Percentiles rank a stretch among this genome's conserved stretches.
phyloP scores from a whole-genome alignment of 129 eudicot species.

The Flaveria brownii region DNA sequence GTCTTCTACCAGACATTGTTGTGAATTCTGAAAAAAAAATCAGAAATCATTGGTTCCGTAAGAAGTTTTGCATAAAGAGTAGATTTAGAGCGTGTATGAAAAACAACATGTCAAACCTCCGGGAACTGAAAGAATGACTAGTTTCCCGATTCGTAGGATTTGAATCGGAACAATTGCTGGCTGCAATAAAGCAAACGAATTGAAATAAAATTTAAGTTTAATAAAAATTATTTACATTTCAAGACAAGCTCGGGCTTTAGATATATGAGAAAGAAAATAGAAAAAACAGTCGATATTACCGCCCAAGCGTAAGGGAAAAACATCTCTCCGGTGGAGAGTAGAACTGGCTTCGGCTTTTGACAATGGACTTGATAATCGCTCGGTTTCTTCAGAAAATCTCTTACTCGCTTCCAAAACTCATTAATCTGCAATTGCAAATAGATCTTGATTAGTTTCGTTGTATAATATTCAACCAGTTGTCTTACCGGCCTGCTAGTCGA shows the following conservation, averaged over 20 bases:
- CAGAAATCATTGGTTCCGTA: not conserved
- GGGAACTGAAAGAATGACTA: slow-evolving; percentile 62
- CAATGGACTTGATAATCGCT: slow-evolving; percentile 61
- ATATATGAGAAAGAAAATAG: not conserved
- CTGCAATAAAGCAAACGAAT: slow-evolving; percentile 30
- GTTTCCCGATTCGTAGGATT: slow-evolving; percentile 62
- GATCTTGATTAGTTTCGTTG: not conserved
- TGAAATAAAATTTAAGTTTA: not conserved
- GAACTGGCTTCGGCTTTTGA: slow-evolving; percentile 61
- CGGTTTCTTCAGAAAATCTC: slow-evolving; percentile 55
- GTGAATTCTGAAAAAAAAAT: slow-evolving; percentile 50
- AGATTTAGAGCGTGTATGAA: not conserved
- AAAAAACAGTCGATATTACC: slow-evolving; percentile 37
- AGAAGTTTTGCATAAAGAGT: not conserved
- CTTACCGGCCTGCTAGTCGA: no score
- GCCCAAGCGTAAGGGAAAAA: slow-evolving; percentile 71
- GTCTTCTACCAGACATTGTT: slow-evolving; percentile 73
- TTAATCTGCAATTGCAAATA: slow-evolving; percentile 45
- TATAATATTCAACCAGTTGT: not conserved
- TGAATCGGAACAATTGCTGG: slow-evolving; percentile 73
- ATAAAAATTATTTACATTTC: not conserved
- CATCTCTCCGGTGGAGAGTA: slow-evolving; percentile 69
- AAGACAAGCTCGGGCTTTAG: not conserved
- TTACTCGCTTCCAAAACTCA: slow-evolving; percentile 51
- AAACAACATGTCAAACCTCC: slow-evolving; percentile 48